Evolutionary conservation across 2,329 filamentous ascomycete species (phyloP).

Genomic region (Thyridium curvatum): DNA sequence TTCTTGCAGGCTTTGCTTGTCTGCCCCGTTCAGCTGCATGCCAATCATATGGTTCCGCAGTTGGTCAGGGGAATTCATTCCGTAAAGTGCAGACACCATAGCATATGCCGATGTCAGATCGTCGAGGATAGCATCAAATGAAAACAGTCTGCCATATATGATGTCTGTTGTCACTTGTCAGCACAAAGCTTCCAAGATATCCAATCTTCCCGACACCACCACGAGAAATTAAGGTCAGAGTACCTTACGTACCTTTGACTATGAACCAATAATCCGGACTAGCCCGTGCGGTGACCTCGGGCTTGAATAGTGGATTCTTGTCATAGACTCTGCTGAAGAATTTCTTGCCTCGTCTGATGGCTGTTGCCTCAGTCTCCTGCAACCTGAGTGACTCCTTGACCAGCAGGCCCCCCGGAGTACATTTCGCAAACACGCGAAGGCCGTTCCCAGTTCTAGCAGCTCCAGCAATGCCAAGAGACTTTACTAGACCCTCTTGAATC

Average conservation of each 20-base stretch:
- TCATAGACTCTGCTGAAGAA: too few species aligned
- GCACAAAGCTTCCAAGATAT: too few species aligned
- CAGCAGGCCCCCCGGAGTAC: background rate
- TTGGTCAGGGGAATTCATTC: constrained; percentile 6
- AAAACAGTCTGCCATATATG: constrained; percentile 6
- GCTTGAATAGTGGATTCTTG: too few species aligned
- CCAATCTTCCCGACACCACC: too few species aligned
- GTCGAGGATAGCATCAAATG: constrained; percentile 5
- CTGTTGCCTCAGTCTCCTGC: background rate
- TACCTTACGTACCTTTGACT: background rate
- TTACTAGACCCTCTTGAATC: background rate
- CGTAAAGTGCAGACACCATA: constrained; percentile 5
- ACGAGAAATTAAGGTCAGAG: too few species aligned
- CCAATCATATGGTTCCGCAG: constrained; percentile 8
- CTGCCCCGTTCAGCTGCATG: constrained; percentile 6
- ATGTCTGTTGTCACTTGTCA: constrained; percentile 2
- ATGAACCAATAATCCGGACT: background rate
- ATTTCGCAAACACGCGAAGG: background rate
- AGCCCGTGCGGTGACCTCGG: too few species aligned
- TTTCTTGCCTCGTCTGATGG: background rate
- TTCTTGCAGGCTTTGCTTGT: constrained; percentile 2
- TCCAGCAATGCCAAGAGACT: background rate
- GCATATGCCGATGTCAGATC: constrained; percentile 4
- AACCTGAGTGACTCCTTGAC: background rate
- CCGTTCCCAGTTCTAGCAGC: background rate